Conservation (phyloP, 352 stramenopile species). For the Globisporangium mamillatum region DNA sequence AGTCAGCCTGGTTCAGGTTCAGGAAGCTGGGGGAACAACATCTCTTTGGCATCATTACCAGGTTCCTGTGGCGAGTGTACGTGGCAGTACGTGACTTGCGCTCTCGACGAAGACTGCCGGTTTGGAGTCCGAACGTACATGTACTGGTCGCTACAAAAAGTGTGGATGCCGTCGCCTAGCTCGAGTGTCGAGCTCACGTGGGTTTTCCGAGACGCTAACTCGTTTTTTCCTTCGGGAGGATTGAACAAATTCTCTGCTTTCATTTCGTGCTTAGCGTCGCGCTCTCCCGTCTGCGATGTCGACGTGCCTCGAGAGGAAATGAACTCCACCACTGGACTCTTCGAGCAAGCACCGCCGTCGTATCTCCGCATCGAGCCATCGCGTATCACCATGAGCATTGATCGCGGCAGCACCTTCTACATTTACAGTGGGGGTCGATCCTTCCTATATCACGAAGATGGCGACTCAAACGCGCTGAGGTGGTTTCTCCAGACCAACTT, state of each 20-base stretch:
- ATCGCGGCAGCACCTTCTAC: not conserved
- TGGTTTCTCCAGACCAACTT: not conserved
- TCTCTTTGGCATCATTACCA: slow-evolving; percentile 6
- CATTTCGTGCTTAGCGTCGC: slow-evolving; percentile 26
- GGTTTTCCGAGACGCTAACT: slow-evolving; percentile 18
- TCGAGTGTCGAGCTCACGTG: slow-evolving; percentile 9
- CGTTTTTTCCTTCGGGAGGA: slow-evolving; percentile 29
- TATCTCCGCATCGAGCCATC: slow-evolving; percentile 1
- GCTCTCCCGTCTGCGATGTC: slow-evolving; percentile 22
- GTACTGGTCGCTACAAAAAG: slow-evolving; percentile 15
- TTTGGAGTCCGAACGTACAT: slow-evolving; percentile 37
- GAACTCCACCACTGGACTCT: not conserved
- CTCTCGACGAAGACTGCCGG: slow-evolving; percentile 32
- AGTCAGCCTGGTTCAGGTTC: slow-evolving; percentile 8
- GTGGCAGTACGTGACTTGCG: slow-evolving; percentile 19
- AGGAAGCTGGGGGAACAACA: not conserved
- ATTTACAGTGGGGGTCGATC: not conserved
- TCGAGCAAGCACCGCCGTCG: not conserved
- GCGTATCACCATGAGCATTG: slow-evolving; percentile 1
- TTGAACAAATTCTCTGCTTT: slow-evolving; percentile 30
- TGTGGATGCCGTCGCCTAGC: not conserved
- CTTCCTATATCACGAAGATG: not conserved
- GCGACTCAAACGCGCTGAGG: not conserved
- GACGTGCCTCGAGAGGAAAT: slow-evolving; percentile 1
- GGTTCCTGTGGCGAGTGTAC: slow-evolving; percentile 25